phyloP scores from a whole-genome alignment of 2,329 filamentous ascomycete genomes.

The Fusarium anguioides region DNA sequence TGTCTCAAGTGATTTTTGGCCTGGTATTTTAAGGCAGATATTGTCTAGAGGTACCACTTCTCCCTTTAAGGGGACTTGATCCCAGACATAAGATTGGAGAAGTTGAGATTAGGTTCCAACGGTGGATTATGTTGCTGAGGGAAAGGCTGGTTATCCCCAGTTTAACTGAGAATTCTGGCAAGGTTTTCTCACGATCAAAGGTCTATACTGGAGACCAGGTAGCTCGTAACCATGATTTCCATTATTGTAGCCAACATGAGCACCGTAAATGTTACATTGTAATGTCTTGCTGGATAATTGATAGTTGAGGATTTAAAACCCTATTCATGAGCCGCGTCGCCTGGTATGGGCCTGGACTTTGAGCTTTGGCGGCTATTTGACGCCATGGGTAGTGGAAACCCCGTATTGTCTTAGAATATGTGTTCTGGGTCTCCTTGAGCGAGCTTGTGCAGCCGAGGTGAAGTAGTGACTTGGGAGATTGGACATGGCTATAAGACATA shows the following conservation, averaged over 20 bases:
- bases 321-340: slow-evolving; percentile 8
- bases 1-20: slow-evolving; percentile 12
- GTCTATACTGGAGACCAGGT: not conserved
- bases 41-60: not conserved
- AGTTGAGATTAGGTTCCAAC: slow-evolving; percentile 33
- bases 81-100: slow-evolving; percentile 5
- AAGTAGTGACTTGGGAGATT: not conserved
- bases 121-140: slow-evolving; percentile 17
- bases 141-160: slow-evolving; percentile 18
- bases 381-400: slow-evolving; percentile 25
- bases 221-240: not conserved
- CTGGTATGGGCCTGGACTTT: slow-evolving; percentile 19
- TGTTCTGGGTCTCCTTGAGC: slow-evolving; percentile 4
- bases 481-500: not conserved
- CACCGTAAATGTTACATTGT: not conserved
- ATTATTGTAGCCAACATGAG: not conserved
- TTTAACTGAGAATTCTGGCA: slow-evolving; percentile 1
- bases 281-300: not conserved
- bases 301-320: not conserved
- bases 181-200: not conserved
- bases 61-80: slow-evolving; percentile 1
- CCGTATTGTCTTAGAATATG: slow-evolving; percentile 4
- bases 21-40: not conserved
- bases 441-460: slow-evolving; percentile 4
- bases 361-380: slow-evolving; percentile 23